Evolutionary conservation across 352 stramenopile genomes (phyloP), one percentile per base, ranked within the genome.

Genomic region (Globisporangium cylindrosporum): DNA sequence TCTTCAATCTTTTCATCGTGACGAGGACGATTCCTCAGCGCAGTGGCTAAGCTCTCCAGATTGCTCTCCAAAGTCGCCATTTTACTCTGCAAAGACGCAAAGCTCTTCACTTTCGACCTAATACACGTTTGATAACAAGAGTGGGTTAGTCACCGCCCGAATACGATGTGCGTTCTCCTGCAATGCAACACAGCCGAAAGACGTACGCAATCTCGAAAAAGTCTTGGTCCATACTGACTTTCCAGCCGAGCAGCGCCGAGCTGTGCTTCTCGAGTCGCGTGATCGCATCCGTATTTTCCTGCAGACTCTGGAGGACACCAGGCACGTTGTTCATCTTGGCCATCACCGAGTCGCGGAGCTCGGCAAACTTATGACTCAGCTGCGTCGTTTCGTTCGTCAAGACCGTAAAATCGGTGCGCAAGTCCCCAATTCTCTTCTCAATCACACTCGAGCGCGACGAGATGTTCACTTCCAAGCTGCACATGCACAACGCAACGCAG

Each of bases 191-290:
- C 18, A 43, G 32, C 18, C 59, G 22, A 48, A n/a, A 27, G 1
- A 74, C 70, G 38, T 73, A 80, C 65, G 69, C 70, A 15, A 90
- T 64, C 41, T 91, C 81, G 32, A 78, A 72, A 18, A 93, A 58
- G 32, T 93, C 85, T 54, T 88, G 75, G 43, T 92, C 85, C 20
- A 89, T 73, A 51, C 73, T 75, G 2, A 84, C 80, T 69, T 89
- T 89, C 73, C 80, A 90, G 8, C 77, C 79, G 5, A 92, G 68
- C 43, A 93, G 56, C 34, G 80, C 78, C 7, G 76, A 77, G 62
- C 84, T 91, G 59, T 93, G 83, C 68, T 90, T 86, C 62, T 94
- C 87, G 14, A 94, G 75, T 55, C 87, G 80, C 49, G 72, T 68
- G 48, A 93, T 89, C 25, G 82, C 82, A 14, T 88, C 80, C 29